A percentile compares a stretch with the other conserved stretches of the same genome.
Conservation (phyloP, 176 grass and related monocot genomes). For the Zizania latifolia region DNA sequence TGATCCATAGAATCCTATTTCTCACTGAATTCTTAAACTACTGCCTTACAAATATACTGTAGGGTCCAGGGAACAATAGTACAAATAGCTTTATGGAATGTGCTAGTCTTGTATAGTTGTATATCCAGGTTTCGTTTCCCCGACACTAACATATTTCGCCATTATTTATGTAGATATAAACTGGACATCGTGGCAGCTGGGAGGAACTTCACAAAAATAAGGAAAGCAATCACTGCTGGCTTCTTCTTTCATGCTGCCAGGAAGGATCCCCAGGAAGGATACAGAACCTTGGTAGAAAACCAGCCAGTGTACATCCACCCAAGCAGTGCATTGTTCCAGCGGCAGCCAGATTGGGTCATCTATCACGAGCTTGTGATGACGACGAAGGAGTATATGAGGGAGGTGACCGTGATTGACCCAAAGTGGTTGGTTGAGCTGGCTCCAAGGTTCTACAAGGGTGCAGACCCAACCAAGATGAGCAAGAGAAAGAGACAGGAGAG, state of each 20-base stretch:
- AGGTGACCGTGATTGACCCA: conserved; percentile 74
- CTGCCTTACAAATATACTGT: no score
- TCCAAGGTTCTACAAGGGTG: conserved; percentile 55
- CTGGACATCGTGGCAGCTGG: conserved; percentile 82
- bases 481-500: conserved; percentile 64
- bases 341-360: conserved; percentile 91
- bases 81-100: no score
- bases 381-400: conserved; percentile 87
- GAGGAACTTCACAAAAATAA: conserved; percentile 85
- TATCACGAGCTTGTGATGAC: conserved; percentile 95
- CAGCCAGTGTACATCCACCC: conserved; percentile 91
- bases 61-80: no score
- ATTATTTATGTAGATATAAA: conserved; percentile 67
- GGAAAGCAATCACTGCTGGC: conserved; percentile 88
- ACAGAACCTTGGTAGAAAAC: conserved; percentile 86
- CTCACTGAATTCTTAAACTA: no score
- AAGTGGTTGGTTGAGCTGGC: conserved; percentile 77
- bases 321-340: conserved; percentile 77
- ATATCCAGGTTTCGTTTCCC: no score
- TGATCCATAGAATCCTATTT: no score
- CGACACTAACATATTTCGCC: no score
- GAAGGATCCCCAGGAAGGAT: conserved; percentile 92
- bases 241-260: conserved; percentile 82
- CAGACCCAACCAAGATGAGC: conserved; percentile 44
- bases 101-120: no score